Evolutionary conservation across 345 rosid genomes (phyloP).

Genomic region (Gossypium mustelinum): DNA sequence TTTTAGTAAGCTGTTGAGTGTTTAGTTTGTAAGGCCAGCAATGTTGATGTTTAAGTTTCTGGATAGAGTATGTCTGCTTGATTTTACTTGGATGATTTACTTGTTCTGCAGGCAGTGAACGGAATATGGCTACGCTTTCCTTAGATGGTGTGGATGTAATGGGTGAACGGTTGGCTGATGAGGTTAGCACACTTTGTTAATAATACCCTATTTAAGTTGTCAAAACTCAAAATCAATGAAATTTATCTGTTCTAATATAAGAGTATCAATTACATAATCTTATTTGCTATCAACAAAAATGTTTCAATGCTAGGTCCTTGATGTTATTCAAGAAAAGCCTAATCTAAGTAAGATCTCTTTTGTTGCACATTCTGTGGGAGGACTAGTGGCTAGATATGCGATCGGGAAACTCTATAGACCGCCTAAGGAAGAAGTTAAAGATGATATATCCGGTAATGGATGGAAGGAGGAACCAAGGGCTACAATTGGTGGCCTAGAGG

Average conservation of each 20-base stretch:
- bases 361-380: constrained; percentile 31
- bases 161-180: constrained; percentile 87
- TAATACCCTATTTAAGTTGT: neutral
- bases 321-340: constrained; percentile 59
- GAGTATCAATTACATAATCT: neutral
- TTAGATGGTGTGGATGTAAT: constrained; percentile 93
- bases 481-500: constrained; percentile 77
- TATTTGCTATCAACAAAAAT: neutral
- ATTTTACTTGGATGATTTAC: neutral
- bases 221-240: neutral
- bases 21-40: constrained; percentile 70
- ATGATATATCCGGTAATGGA: constrained; percentile 22
- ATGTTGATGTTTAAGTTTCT: neutral
- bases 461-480: constrained; percentile 32
- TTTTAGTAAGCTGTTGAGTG: constrained; percentile 50
- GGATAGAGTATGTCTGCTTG: neutral
- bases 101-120: constrained; percentile 65
- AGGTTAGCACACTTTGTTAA: constrained; percentile 53
- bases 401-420: constrained; percentile 82
- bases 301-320: constrained; percentile 58
- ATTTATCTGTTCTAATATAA: neutral
- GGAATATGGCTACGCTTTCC: constrained; percentile 50
- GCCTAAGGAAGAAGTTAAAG: constrained; percentile 28
- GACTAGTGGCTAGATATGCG: constrained; percentile 88
- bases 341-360: constrained; percentile 76